phyloP scores from a whole-genome alignment of 2,329 filamentous ascomycete genomes.

The Fusarium armeniacum region DNA sequence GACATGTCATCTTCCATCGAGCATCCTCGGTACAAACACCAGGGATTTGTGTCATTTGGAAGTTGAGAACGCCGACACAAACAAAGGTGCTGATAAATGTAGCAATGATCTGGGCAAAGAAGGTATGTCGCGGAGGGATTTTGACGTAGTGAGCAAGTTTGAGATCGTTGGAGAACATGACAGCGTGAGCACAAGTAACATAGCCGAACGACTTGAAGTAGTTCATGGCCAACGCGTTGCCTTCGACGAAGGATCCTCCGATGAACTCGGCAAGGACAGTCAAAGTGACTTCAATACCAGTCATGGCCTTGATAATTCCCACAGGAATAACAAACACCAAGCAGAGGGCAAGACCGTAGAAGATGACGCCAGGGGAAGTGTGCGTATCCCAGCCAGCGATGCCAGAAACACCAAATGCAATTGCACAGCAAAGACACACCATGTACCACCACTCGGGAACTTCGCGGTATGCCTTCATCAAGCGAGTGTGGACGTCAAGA shows the following conservation, averaged over 20 bases:
- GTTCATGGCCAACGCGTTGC: slow-evolving; percentile 67
- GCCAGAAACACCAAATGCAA: slow-evolving; percentile 62
- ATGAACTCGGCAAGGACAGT: slow-evolving; percentile 69
- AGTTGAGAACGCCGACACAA: slow-evolving; percentile 64
- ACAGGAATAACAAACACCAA: slow-evolving; percentile 66
- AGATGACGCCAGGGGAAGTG: slow-evolving; percentile 65
- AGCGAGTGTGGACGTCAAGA: slow-evolving; percentile 63
- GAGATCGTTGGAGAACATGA: slow-evolving; percentile 64
- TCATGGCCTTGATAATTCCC: slow-evolving; percentile 68
- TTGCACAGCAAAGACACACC: slow-evolving; percentile 58
- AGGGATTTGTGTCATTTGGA: slow-evolving; percentile 64
- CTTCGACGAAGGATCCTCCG: slow-evolving; percentile 64
- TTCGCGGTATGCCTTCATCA: slow-evolving; percentile 63
- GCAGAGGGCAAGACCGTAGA: slow-evolving; percentile 65
- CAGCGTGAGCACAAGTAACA: slow-evolving; percentile 65
- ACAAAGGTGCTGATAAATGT: slow-evolving; percentile 68
- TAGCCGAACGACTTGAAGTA: slow-evolving; percentile 68
- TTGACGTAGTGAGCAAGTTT: slow-evolving; percentile 70
- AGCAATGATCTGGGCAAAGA: slow-evolving; percentile 70
- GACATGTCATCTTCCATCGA: slow-evolving; percentile 65
- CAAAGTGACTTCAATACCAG: slow-evolving; percentile 65
- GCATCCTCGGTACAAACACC: slow-evolving; percentile 64
- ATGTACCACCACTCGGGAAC: slow-evolving; percentile 70
- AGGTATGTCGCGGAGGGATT: slow-evolving; percentile 72
- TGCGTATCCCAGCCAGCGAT: slow-evolving; percentile 65